Evolutionary conservation across 1,284 basidiomycete genomes (phyloP), one percentile per base, ranked within the genome.

Genomic region (Austroboletus rostrupii): DNA sequence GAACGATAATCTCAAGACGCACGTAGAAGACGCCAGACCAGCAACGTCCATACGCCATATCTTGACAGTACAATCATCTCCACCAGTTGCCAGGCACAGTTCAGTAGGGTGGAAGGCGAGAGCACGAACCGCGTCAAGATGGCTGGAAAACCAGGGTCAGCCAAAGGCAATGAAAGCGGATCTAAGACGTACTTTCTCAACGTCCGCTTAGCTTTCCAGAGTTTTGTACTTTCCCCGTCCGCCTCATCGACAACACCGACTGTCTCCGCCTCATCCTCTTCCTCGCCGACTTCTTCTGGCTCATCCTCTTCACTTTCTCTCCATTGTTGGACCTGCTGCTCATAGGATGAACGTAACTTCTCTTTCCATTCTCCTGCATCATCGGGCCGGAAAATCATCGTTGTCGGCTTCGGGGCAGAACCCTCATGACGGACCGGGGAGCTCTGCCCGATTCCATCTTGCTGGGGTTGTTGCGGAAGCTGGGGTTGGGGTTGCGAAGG

Each of bases 11-110:
- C 26, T 48, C 39, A 1, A 3, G 51, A 80, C 85, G 62, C 72
- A 90, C 87, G 74, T 75, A 53, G 85, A 81, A 40, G 87, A 85
- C 17, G 86, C 79, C 50, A 92, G 72, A 58, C 79, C 76, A 32
- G 79, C 71, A 21, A 85, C 79, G 58, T 92, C 89, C 73, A 93
- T 80, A 55, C 89, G 79, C 96, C 96, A 99, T 54, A 97, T 83
- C 71, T 98, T 99, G 58, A 99, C 87, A 13, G 93, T 96, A 67
- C 83, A 90, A 67, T 99, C 97, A 68, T 97, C 95, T 36, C 92
- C 91, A 35, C 90, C 96, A 38, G 91, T 93, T 11, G 91, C 92
- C 39, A 98, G 73, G 53, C 87, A 84, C 44, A 92, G 71, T 57
- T 92, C 89, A 29, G 75, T 85, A 1, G 87, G 88, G 65, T 93